Base-by-base conservation (phyloP, 257 asterid species). In the Nicotiana tabacum region DNA sequence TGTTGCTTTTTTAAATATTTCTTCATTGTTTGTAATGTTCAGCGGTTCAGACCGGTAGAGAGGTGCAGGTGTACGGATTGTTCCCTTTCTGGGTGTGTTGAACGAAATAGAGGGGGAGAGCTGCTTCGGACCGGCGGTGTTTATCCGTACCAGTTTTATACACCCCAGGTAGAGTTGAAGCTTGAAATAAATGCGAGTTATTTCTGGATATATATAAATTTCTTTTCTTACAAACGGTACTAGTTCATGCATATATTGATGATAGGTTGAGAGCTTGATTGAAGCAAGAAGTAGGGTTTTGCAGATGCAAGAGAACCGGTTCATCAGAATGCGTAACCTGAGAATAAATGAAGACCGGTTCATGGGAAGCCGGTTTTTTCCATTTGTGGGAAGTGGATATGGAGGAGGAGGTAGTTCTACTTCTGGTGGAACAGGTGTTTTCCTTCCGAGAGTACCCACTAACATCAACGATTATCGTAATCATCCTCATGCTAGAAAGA, bases 381-480 rank as follows among this genome's bases (percentile, higher is more conserved):
- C 80, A 27, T 74, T 48, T 74, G 58, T 43, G 10, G 60, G 78
- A 10, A n/a, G 33, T n/a, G 30, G 30, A 12, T 7, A 27, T 57
- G 43, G 62, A 6, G 66, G 66, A 55, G 24, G 69, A 56, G 33
- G 66, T 33, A 77, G 53, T 67, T 51, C 83, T 58, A 32, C 57
- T 81, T 76, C 51, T 62, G 88, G 85, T 29, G 86, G 88, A 24
- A 86, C 86, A 32, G 89, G 89, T 29, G 86, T 86, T 32, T 86
- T 86, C 27, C 83, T 86, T 6, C 89, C 89, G 18, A 83, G 82
- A 18, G 16, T 65, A 53, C 70, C 85, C 13, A 39, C n/a, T 66
- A 39, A 81, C 6, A 58, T 72, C 55, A 55, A 18, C 84, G 5
- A 48, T 18, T 21, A 6, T 56, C 27, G 62, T 55, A 78, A 65